Conservation (phyloP, 805 yeast genomes). For the Zygosaccharomyces bailii region DNA sequence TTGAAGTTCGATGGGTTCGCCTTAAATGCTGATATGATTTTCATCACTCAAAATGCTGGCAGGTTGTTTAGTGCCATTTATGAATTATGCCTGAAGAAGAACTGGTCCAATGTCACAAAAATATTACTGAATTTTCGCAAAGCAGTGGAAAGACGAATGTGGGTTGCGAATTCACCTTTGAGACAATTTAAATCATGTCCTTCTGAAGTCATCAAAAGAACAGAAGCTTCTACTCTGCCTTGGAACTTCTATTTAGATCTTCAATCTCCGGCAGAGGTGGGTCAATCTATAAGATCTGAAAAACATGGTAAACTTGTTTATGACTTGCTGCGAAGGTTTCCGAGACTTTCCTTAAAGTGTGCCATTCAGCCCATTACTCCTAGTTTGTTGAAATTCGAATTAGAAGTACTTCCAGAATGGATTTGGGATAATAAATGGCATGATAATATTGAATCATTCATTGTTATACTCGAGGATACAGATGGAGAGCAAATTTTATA, state of each 20-base stretch:
- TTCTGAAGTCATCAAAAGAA: constrained; percentile 59
- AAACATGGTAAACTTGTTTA: constrained; percentile 58
- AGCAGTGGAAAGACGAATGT: constrained; percentile 74
- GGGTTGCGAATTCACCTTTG: constrained; percentile 83
- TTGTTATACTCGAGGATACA: constrained; percentile 74
- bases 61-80: constrained; percentile 80
- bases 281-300: constrained; percentile 74
- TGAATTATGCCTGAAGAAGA: constrained; percentile 67
- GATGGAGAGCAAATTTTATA: constrained; percentile 75
- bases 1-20: constrained; percentile 83
- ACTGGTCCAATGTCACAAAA: constrained; percentile 67
- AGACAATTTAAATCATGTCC: constrained; percentile 80
- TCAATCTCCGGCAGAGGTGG: constrained; percentile 66
- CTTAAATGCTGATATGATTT: constrained; percentile 86
- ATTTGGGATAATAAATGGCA: constrained; percentile 69
- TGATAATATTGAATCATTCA: constrained; percentile 61
- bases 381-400: constrained; percentile 57
- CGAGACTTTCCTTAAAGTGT: constrained; percentile 57
- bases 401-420: constrained; percentile 72
- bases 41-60: constrained; percentile 89
- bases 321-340: constrained; percentile 67
- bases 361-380: constrained; percentile 76
- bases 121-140: constrained; percentile 62
- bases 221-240: constrained; percentile 79
- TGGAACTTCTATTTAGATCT: constrained; percentile 72